Evolutionary conservation across 1,139 yeast species (phyloP), one percentile per base, ranked within the genome.

Genomic region (Yamadazyma friedrichii): DNA sequence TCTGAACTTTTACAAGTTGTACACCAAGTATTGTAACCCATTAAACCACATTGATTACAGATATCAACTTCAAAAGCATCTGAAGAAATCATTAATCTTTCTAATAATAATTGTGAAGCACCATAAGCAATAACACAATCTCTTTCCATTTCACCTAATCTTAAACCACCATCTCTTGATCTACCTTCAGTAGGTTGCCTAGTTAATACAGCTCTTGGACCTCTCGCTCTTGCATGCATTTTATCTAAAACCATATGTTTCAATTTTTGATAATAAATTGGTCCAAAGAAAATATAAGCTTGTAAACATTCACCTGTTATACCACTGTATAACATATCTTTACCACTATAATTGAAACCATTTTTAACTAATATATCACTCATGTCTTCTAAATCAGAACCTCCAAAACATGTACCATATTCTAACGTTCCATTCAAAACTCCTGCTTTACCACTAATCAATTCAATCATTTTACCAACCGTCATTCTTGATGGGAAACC

Each of bases 401-500:
- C 99, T 36, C 98, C 98, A 58, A 93, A 93, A 67, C 98, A 94
- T 1, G 98, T 93, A 56, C 98, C 99, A 55, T 93, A 93, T 61
- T 94, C 96, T 47, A 94, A 69, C 2, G 87, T 63, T 6, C 99
- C 99, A 53, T 88, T 87, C 51, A 93, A 67, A 30, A 93, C 98
- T 59, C 98, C 98, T 0, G 98, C 98, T 61, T 93, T 93, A 53
- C 98, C 98, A 26, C 96, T 86, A 22, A 93, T 86, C 49, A 93
- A 75, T 62, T 93, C 99, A 53, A 94, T 84, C 98, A 93, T 93
- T 63, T 93, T 93, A 46, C 98, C 99, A 20, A 93, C 98, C 36
- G 99, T 93, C 99, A 93, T 93, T 75, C 98, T 95, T 31, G 98
- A 91, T 50, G 98, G 98, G 82, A 93, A 93, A 69, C 97, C 98